Base-by-base conservation (phyloP, 768 basidiomycete genomes). In the Suillus luteus region DNA sequence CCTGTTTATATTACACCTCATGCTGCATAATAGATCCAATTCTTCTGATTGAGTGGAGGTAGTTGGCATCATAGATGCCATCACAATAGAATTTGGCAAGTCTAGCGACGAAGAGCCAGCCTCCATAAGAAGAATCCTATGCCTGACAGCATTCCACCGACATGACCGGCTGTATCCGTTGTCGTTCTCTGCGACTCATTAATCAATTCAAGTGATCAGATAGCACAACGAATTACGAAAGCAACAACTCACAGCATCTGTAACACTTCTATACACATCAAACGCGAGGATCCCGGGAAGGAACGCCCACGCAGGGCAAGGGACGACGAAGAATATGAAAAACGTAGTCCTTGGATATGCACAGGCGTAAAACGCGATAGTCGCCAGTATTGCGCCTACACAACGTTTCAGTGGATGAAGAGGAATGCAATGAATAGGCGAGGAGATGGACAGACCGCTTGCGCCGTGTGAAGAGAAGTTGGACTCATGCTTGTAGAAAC, bases 251-350 rank as follows among this genome's bases (percentile, higher is more conserved):
- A 79, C 78, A 70, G 68, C 63, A 63, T 81, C 75, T 31, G 70
- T 66, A 35, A 80, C 61, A 63, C 72, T 77, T 44, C 75, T 74
- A 69, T 74, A 76, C 35, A 69, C 73, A 40, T 77, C 76, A 59
- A 72, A 76, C n/a, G 75, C 60, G 2, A 76, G 75, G 52, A 94
- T 73, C 6, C 89, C 92, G 0, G 84, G 75, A 0, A 93, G 88
- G 55, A 84, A 83, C 3, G 83, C 79, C 90, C 91, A 95, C 0
- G 92, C 92, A 0, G 93, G 92, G 63, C 91, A 79, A 31, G 92
- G 93, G 31, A 93, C 77, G 68, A 93, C 84, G 40, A 86, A 90
- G 73, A 91, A 95, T 49, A 95, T 74, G 9, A 82, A 76, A 72
- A 95, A 90, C 1, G 79, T 87, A 68, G 85, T 79, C 17, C 68